Evolutionary conservation across 2,329 filamentous ascomycete genomes (phyloP), one percentile per base, ranked within the genome.

Genomic region (Ophiostoma sp.): DNA sequence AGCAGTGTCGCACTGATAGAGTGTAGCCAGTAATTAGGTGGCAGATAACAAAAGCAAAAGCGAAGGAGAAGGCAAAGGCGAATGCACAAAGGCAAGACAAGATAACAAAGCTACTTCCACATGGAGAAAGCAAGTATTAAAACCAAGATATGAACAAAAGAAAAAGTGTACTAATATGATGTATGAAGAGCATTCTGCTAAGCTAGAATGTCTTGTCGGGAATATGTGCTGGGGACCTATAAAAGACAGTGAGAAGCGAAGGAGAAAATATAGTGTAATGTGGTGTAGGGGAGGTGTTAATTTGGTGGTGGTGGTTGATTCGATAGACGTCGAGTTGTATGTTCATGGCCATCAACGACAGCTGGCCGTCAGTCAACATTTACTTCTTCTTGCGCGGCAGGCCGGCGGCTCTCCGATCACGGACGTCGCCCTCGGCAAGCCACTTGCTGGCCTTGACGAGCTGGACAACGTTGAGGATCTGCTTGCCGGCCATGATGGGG

Each of bases 391-490:
- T 70, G 74, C 83, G 83, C 33, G 85, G 84, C 36, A 89, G 77
- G 3, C 87, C 87, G 72, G 79, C 80, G 33, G 80, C 82, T 74
- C 79, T 86, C 76, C 93, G 86, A 72, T 85, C 83, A 76, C 87
- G 84, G 48, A 90, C 80, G 76, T 99, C 95, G n/a, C 93, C 93
- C 80, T 98, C 94, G 0, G 93, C 95, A 54, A 99, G 84, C 89
- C 92, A 96, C 77, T 88, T 89, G 80, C 93, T 94, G 7, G 95
- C 95, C 80, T 97, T 96, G 77, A 96, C 87, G 75, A 99, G 86
- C 83, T 99, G 95, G 67, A 98, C 86, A 68, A 97, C 85, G 77
- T 99, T 99, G 84, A 98, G 92, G 76, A 91, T 85, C 79, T 99
- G 95, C 86, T 99, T 99, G 75, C 89, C 85, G 33, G 88, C 83